phyloP scores from a whole-genome alignment of 1,284 basidiomycete genomes.

The Ustilago trichophora region DNA sequence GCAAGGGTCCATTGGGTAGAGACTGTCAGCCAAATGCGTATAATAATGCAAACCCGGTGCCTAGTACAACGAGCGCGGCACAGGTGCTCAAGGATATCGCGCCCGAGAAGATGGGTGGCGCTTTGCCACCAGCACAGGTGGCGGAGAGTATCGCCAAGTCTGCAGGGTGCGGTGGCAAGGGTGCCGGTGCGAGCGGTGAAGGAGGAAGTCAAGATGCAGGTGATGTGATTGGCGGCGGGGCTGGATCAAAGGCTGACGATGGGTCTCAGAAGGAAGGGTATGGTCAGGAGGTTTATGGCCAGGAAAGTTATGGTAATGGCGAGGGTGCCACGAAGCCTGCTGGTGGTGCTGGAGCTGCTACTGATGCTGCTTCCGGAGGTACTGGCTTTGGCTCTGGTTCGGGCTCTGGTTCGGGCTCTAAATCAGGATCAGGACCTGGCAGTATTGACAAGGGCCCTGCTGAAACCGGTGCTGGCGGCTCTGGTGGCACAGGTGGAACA shows the following conservation, averaged over 20 bases:
- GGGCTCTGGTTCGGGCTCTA: too few relatives aligned
- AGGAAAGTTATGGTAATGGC: constrained; percentile 6
- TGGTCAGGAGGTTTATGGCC: neutral
- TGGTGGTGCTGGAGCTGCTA: neutral
- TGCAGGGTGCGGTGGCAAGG: constrained; percentile 3
- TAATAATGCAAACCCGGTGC: constrained; percentile 15
- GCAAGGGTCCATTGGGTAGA: constrained; percentile 15
- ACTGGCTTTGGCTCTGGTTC: too few relatives aligned
- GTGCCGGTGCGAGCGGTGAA: neutral
- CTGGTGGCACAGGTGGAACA: too few relatives aligned
- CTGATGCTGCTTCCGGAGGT: neutral
- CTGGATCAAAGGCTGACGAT: neutral
- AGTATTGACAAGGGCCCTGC: too few relatives aligned
- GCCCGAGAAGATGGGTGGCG: constrained; percentile 5
- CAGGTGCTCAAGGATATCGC: constrained; percentile 24
- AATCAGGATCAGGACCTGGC: too few relatives aligned
- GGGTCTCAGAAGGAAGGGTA: constrained; percentile 9
- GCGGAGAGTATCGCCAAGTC: neutral
- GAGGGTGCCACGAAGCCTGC: neutral
- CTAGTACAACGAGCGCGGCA: constrained; percentile 18
- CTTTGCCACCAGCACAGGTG: constrained; percentile 19
- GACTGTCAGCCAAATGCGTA: constrained; percentile 43
- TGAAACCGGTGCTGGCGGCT: constrained; percentile 1
- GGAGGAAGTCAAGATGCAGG: too few relatives aligned
- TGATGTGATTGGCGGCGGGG: constrained; percentile 2